Evolutionary conservation across 768 basidiomycete species (phyloP), one percentile per base, ranked within the genome.

Genomic region (Tricholoma sp.): DNA sequence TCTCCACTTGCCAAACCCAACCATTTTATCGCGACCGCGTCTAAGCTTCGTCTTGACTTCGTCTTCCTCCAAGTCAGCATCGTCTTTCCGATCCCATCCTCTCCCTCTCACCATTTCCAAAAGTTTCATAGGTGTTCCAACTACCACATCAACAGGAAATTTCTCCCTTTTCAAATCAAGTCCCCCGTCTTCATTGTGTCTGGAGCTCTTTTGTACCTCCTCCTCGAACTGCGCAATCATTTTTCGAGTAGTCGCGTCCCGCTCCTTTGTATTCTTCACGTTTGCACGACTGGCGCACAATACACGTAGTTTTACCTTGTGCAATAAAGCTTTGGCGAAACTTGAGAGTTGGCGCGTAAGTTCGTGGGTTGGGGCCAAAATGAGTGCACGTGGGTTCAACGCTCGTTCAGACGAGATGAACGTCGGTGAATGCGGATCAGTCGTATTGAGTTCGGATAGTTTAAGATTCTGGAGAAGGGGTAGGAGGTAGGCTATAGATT

Each of bases 291-390:
- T 89, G 8, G 83, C 78, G 58, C 89, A 93, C 35, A 82, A 51
- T 0, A 91, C 82, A n/a, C 88, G 84, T 11, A 95, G 77, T 68
- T 91, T 92, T 63, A 84, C 77, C 14, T 82, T 71, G 70, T 94
- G 92, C 22, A 87, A 71, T 1, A 96, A 76, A 2, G 78, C 71
- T 64, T 95, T 95, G 2, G 91, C 86, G 57, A 86, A 88, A 0
- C 71, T 68, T 0, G 91, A 80, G 0, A 94, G 77, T 67, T 95
- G 94, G 3, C 94, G 81, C 2, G 89, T 79, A 14, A 97, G 82
- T 67, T 96, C 94, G 67, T 96, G 94, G 0, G 94, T 95, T 0
- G 93, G 93, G 1, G 91, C 88, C 14, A 96, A 80, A 47, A 97
- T 75, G 47, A 97, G 73, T 0, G 86, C 90, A 1, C 91, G 84